Evolutionary conservation across 768 basidiomycete species (phyloP), one percentile per base, ranked within the genome.

Genomic region (Tricholomella constricta): DNA sequence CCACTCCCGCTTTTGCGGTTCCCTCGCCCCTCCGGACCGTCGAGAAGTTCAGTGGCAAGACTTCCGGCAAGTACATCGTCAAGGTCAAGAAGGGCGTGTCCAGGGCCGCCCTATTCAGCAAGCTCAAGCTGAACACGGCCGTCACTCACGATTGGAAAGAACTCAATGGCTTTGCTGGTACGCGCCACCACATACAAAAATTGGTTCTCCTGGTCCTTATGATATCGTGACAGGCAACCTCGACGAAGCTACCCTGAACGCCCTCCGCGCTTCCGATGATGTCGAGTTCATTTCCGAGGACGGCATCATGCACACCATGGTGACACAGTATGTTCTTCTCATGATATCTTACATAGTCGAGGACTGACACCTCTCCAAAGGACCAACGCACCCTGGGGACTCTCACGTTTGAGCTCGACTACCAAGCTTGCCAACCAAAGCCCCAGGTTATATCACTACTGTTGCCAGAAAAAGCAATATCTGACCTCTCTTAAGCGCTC

Each of bases 151-250:
- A 69, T 8, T 71, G 64, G 64, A 58, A 62, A 2, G 31, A 63
- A 37, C 52, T 71, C 46, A 68, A 70, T 27, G 69, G 69, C 20
- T 67, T 73, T 46, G 67, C 69, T 20, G 64, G 69, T 68, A 37
- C 12, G 61, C 11, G 29, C 11, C n/a, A n/a, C 48, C 23, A 17
- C 32, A 15, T 19, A 31, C 6, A 31, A 11, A 31, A 31, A 2
- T 23, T 9, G 14, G n/a, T 29, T 46, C 4, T 3, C 7, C 6
- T 25, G n/a, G n/a, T n/a, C n/a, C n/a, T n/a, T n/a, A n/a, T n/a
- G n/a, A n/a, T 49, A n/a, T n/a, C 31, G 27, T 10, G 34, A 14
- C 35, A 31, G 29, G 29, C 11, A 31, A 31, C 29, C 6, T 31
- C 29, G 29, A 31, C n/a, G n/a, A n/a, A 14, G 59, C 54, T 19